These are phyloP conservation scores for Polytrichum commune DNA, from an alignment of 225 moss, liverwort and hornwort species.

Conservation along the genomic window DNA sequence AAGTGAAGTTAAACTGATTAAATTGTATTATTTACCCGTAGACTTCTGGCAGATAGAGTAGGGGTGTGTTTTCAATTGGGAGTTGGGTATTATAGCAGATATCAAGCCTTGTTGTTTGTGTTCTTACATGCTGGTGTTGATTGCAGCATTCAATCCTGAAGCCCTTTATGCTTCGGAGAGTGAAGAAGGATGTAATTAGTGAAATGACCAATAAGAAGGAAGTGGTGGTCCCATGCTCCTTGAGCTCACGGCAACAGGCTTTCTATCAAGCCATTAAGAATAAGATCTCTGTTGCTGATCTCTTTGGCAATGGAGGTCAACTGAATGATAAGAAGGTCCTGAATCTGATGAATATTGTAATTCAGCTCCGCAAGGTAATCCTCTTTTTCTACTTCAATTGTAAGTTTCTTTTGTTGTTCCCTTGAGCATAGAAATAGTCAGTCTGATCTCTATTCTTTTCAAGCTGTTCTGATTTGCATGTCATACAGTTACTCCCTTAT, in stretches of 20 bases:
- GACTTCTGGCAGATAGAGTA: background rate
- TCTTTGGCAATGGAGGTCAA: conserved; percentile 79
- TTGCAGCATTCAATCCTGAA: conserved; percentile 85
- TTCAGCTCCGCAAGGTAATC: conserved; percentile 85
- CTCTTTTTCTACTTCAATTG: background rate
- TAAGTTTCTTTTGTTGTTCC: too few species aligned
- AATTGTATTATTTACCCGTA: background rate
- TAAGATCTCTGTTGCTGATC: conserved; percentile 83
- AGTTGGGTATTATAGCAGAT: too few species aligned
- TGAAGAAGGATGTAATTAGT: conserved; percentile 90
- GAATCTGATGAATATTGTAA: conserved; percentile 92
- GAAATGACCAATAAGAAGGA: conserved; percentile 97
- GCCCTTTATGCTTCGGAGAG: conserved; percentile 90
- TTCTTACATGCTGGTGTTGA: background rate
- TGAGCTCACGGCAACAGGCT: conserved; percentile 89
- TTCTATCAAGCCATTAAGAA: conserved; percentile 89
- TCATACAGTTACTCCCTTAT: too few species aligned
- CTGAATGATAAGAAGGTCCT: conserved; percentile 85
- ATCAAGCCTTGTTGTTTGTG: too few species aligned
- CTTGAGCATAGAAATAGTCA: too few species aligned
- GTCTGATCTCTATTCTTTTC: too few species aligned
- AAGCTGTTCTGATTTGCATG: too few species aligned
- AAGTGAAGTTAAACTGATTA: background rate
- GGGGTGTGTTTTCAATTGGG: background rate
- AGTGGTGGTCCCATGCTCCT: conserved; percentile 72